Conservation (phyloP, 2,329 filamentous ascomycete species). For the Aspergillus ruber region DNA sequence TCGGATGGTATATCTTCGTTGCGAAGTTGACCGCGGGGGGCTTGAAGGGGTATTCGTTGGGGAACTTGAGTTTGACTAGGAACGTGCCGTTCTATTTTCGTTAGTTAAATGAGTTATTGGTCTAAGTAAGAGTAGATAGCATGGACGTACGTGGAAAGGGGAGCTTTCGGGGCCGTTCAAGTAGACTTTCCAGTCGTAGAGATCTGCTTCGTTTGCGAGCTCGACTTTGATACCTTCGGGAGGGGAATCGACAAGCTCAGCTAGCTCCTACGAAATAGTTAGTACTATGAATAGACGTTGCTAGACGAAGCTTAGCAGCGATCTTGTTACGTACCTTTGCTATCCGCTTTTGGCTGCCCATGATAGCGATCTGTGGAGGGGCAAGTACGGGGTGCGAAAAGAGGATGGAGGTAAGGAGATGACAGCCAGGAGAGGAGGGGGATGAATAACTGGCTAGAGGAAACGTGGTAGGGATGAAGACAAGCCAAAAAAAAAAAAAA, state of each 20-base stretch:
- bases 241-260: conserved; percentile 51
- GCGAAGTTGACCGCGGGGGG: conserved; percentile 70
- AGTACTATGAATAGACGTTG: not conserved
- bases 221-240: conserved; percentile 52
- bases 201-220: conserved; percentile 56
- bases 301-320: not conserved
- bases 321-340: conserved; percentile 32
- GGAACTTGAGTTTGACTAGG: conserved; percentile 65
- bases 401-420: conserved; percentile 6
- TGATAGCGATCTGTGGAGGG: conserved; percentile 10
- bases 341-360: conserved; percentile 43
- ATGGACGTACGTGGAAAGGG: conserved; percentile 54
- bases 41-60: conserved; percentile 83
- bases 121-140: not conserved
- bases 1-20: conserved; percentile 93
- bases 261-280: conserved; percentile 47
- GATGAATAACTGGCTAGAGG: no score
- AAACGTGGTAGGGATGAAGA: no score
- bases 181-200: conserved; percentile 62
- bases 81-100: conserved; percentile 60
- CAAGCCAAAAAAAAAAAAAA: no score
- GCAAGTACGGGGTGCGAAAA: not conserved
- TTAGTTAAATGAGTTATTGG: not conserved
- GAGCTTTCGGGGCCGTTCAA: conserved; percentile 62
- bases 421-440: conserved; percentile 11